Evolutionary conservation across 2,329 filamentous ascomycete genomes (phyloP).

Genomic region (Aspergillus sergii): DNA sequence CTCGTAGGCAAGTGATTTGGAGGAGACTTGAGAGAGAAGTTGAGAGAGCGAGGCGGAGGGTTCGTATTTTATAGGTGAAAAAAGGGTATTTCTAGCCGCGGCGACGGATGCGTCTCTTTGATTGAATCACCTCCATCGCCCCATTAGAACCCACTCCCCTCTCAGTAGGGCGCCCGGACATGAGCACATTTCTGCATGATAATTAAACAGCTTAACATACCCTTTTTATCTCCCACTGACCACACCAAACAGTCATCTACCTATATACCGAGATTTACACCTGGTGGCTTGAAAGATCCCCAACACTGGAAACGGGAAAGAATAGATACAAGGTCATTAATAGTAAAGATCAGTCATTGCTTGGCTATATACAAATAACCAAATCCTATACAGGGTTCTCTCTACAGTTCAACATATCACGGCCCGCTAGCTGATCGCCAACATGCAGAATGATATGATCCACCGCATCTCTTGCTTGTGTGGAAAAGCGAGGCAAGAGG

Average conservation of each 20-base stretch:
- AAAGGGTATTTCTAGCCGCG: neutral
- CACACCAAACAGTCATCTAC: too few relatives aligned
- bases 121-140: neutral
- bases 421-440: neutral
- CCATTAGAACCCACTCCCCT: neutral
- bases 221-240: neutral
- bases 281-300: neutral
- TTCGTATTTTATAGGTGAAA: neutral
- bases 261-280: neutral
- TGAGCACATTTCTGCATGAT: conserved; percentile 32
- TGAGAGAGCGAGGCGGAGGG: neutral
- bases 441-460: neutral
- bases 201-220: neutral
- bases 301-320: neutral
- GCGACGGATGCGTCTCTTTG: neutral
- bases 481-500: conserved; percentile 24
- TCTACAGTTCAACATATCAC: neutral
- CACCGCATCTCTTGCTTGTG: conserved; percentile 35
- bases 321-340: neutral
- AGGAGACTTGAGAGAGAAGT: neutral
- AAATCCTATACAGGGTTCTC: neutral
- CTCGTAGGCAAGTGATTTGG: neutral
- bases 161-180: neutral
- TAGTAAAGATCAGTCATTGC: neutral
- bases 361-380: neutral